phyloP scores from a whole-genome alignment of 1,284 basidiomycete genomes.

The Entoloma clypeatum region DNA sequence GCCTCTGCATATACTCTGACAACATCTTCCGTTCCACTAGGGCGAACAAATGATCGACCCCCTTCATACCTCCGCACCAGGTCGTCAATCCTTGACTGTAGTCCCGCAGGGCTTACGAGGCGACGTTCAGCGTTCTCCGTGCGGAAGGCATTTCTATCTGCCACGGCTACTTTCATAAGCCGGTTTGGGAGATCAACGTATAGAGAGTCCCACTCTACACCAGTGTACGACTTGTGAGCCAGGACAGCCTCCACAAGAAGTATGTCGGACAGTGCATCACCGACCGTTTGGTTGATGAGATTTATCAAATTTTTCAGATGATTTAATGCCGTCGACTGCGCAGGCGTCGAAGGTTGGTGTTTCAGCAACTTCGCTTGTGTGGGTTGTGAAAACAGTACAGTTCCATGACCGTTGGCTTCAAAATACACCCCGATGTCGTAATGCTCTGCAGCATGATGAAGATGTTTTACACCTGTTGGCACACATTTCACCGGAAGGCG shows the following conservation, averaged over 20 bases:
- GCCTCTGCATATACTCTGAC: slow-evolving; percentile 99
- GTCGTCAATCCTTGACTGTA: slow-evolving; percentile 88
- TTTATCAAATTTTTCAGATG: slow-evolving; percentile 76
- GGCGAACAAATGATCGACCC: slow-evolving; percentile 91
- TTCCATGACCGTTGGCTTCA: slow-evolving; percentile 99
- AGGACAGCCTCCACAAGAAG: slow-evolving; percentile 94
- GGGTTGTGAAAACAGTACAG: slow-evolving; percentile 86
- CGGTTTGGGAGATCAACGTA: slow-evolving; percentile 96
- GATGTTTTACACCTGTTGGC: slow-evolving; percentile 95
- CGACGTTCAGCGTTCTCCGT: slow-evolving; percentile 94
- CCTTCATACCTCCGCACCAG: slow-evolving; percentile 78
- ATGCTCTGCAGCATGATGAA: slow-evolving; percentile 95
- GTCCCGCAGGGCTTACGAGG: slow-evolving; percentile 73
- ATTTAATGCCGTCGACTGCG: slow-evolving; percentile 74
- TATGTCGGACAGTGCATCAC: slow-evolving; percentile 96
- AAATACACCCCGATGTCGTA: slow-evolving; percentile 98
- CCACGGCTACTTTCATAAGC: slow-evolving; percentile 93
- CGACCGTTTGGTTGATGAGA: slow-evolving; percentile 98
- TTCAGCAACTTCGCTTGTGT: slow-evolving; percentile 60
- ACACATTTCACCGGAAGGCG: slow-evolving; percentile 94
- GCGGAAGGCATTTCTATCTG: slow-evolving; percentile 80
- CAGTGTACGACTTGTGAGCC: slow-evolving; percentile 81
- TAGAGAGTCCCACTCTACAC: slow-evolving; percentile 88
- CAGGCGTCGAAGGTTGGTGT: slow-evolving; percentile 74
- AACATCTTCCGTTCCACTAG: slow-evolving; percentile 98